Percentiles rank a stretch among this genome's conserved stretches.
Evolutionary conservation across 1,284 basidiomycete species (phyloP).

Genomic region (Leccinum angustisporum): DNA sequence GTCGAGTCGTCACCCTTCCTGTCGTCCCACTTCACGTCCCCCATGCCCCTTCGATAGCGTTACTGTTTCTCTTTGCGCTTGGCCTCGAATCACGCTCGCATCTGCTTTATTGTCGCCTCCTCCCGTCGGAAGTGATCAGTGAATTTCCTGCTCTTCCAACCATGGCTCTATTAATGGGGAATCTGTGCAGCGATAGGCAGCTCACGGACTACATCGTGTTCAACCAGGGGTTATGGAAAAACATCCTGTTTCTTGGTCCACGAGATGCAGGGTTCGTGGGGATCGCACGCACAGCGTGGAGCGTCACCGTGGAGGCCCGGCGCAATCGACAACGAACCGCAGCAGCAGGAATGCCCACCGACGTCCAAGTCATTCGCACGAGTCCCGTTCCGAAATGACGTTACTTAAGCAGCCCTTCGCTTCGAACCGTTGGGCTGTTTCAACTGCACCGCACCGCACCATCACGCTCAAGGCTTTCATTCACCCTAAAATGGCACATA

Average conservation of each 20-base stretch:
- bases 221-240: slow-evolving; percentile 47
- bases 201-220: slow-evolving; percentile 33
- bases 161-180: slow-evolving; percentile 49
- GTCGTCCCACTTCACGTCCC: slow-evolving; percentile 35
- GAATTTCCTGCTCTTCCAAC: slow-evolving; percentile 53
- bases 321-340: slow-evolving; percentile 28
- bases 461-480: slow-evolving; percentile 24
- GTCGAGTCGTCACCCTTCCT: slow-evolving; percentile 30
- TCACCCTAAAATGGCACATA: slow-evolving; percentile 21
- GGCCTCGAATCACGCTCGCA: slow-evolving; percentile 34
- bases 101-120: slow-evolving; percentile 39
- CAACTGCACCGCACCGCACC: neutral
- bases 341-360: slow-evolving; percentile 13
- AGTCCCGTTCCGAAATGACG: slow-evolving; percentile 20
- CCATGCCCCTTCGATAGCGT: slow-evolving; percentile 35
- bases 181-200: slow-evolving; percentile 30
- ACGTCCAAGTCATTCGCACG: slow-evolving; percentile 8
- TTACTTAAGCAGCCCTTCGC: slow-evolving; percentile 7
- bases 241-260: slow-evolving; percentile 41
- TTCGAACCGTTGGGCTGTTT: slow-evolving; percentile 1
- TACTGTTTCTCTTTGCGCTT: slow-evolving; percentile 33
- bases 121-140: slow-evolving; percentile 40
- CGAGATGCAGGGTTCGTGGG: slow-evolving; percentile 37
- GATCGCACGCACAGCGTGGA: slow-evolving; percentile 43
- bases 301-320: slow-evolving; percentile 43